Conservation (phyloP, 129 eudicot species). For the Artemisia annua region DNA sequence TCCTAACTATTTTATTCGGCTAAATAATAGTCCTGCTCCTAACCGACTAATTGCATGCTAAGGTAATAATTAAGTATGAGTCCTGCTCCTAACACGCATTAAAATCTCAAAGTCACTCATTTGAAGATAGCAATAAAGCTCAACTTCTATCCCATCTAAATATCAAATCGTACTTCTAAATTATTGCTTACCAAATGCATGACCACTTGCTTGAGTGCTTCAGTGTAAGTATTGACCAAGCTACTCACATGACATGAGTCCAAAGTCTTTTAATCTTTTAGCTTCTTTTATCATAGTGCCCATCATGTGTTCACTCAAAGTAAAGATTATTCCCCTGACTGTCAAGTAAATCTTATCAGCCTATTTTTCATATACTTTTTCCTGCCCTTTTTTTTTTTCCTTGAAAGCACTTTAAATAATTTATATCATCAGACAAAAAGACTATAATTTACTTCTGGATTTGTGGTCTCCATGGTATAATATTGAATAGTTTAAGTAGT, state of each 20-base stretch:
- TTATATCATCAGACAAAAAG: not conserved
- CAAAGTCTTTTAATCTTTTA: conserved; percentile 20
- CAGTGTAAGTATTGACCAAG: conserved; percentile 21
- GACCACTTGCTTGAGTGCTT: conserved; percentile 21
- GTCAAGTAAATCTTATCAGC: conserved; percentile 24
- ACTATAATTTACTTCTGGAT: not conserved
- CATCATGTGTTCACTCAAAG: conserved; percentile 33
- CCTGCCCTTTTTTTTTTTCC: not conserved
- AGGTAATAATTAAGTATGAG: too few relatives aligned
- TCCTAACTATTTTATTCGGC: not conserved
- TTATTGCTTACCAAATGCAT: conserved; percentile 19
- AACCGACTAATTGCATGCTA: too few relatives aligned
- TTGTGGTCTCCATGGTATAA: conserved; percentile 17
- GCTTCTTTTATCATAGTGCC: conserved; percentile 17
- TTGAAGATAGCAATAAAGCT: not conserved
- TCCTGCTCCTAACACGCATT: too few relatives aligned
- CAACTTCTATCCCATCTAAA: too few relatives aligned
- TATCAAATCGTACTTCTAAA: not conserved
- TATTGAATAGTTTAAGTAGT: not conserved
- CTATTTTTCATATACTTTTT: conserved; percentile 17
- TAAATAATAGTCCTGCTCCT: too few relatives aligned
- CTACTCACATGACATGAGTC: conserved; percentile 25
- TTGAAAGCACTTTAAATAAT: not conserved
- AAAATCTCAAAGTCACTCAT: not conserved
- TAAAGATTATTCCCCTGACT: conserved; percentile 33